Conservation (phyloP, 495 filamentous ascomycete species). For the Xylaria acuta region DNA sequence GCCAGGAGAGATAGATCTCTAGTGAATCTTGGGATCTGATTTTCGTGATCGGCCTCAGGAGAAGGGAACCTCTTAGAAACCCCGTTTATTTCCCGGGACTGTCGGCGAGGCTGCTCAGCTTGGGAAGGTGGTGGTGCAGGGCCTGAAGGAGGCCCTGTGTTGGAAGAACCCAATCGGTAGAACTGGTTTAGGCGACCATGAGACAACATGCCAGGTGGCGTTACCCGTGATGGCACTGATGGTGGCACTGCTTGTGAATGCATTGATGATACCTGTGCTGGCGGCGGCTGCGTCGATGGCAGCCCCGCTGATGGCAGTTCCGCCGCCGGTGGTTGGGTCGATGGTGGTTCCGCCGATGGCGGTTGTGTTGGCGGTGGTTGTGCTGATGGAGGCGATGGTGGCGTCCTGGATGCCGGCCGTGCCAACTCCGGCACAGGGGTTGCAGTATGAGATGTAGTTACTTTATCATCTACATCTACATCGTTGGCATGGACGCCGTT, state of each 20-base stretch:
- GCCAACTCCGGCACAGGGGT: neutral
- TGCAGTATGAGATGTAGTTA: neutral
- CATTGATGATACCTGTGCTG: neutral
- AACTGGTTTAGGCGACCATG: neutral
- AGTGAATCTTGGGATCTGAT: slow-evolving; percentile 45
- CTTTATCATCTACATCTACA: neutral
- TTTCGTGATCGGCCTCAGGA: slow-evolving; percentile 44
- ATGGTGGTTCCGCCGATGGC: neutral
- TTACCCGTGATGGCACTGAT: neutral
- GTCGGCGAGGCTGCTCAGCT: neutral
- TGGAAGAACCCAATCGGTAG: neutral
- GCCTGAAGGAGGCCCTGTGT: neutral
- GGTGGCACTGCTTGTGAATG: neutral
- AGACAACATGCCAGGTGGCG: neutral
- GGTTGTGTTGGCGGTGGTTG: neutral
- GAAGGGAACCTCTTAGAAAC: slow-evolving; percentile 46
- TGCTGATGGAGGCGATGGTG: neutral
- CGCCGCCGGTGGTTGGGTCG: neutral
- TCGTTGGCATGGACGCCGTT: neutral
- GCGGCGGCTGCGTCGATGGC: too few species aligned
- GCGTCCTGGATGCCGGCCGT: slow-evolving; percentile 46
- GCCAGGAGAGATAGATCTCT: slow-evolving; percentile 52
- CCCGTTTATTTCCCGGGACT: neutral
- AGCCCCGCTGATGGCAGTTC: too few species aligned
- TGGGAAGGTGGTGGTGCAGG: neutral